These are phyloP conservation scores for Penicillium sp. DNA, from an alignment of 2,329 filamentous ascomycete genomes.

Conservation along the genomic window DNA sequence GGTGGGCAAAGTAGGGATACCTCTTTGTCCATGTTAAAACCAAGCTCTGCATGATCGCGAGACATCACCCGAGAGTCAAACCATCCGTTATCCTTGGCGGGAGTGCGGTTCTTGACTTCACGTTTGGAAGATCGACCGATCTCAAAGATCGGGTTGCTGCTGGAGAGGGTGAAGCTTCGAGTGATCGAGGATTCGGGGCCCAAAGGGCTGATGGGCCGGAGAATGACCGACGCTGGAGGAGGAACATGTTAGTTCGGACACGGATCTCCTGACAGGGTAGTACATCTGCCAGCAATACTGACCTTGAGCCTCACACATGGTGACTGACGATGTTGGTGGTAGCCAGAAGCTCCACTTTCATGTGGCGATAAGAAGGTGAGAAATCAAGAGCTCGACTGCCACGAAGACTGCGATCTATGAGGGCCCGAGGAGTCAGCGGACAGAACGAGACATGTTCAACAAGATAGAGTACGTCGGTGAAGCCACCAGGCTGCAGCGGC, in stretches of 20 bases:
- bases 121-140: conserved; percentile 51
- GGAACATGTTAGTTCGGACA: not conserved
- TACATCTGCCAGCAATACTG: conserved; percentile 8
- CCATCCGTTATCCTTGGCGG: conserved; percentile 46
- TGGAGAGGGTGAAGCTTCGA: conserved; percentile 40
- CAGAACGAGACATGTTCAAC: not conserved
- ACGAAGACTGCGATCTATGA: not conserved
- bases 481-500: not conserved
- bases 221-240: conserved; percentile 38
- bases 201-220: conserved; percentile 37
- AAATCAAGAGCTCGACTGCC: not conserved
- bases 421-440: not conserved
- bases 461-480: not conserved
- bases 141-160: conserved; percentile 32
- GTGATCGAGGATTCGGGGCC: conserved; percentile 30
- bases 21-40: conserved; percentile 31
- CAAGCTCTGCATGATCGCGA: conserved; percentile 48
- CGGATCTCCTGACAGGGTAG: not conserved
- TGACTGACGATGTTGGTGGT: conserved; percentile 5
- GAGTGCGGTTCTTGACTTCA: conserved; percentile 40
- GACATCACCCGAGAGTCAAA: conserved; percentile 55
- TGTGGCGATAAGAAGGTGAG: not conserved
- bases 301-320: conserved; percentile 34
- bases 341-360: not conserved
- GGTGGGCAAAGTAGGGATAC: conserved; percentile 24